Base-by-base conservation (phyloP, 176 grass and related monocot genomes). In the Aegilops sharonensis region DNA sequence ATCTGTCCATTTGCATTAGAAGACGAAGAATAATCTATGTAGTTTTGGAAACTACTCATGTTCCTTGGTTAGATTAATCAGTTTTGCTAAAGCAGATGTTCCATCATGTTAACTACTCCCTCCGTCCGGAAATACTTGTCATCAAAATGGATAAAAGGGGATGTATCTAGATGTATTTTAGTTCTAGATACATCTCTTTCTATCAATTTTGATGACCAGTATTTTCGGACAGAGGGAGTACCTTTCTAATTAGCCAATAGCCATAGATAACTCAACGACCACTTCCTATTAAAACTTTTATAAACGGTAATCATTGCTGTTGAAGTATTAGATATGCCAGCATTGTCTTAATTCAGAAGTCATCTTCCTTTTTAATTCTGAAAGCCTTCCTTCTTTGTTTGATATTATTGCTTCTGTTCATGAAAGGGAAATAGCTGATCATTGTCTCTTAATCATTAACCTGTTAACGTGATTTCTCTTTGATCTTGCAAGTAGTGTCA, bases 271-370 rank as follows among this genome's bases (percentile, higher is more conserved):
- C 81, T 85, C 71, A 85, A 68, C 76, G 25, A 71, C 72, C 63
- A 82, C 17, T 76, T 14, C 29, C 39, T 64, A 39, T 52, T 85
- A 71, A 40, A 85, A 23, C 62, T 65, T 78, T 64, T 77, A 48
- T 85, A 20, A 64, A 78, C 85, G 24, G 88, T 85, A 85, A 85
- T 77, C 62, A 70, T 88, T 88, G 24, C 77, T 43, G 43, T 34
- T 43, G 62, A 81, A 88, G 69, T 42, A 70, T 85, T 75, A 50
- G 21, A 39, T 64, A 35, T 31, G 57, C 81, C 43, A 72, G 62
- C 70, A 64, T 4, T 88, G 42, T 76, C 90, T 88, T 91, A 69
- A 85, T 88, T 43, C 35, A 50, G 77, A 88, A 91, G 82, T 72
- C 37, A 84, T 88, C 85, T 85, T 65, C 9, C 71, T 69, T 91